A percentile compares a stretch with the other conserved stretches of the same genome.
Evolutionary conservation across 163 green algal genomes (phyloP).

Genomic region (Chlamydomonas reinhardtii): DNA sequence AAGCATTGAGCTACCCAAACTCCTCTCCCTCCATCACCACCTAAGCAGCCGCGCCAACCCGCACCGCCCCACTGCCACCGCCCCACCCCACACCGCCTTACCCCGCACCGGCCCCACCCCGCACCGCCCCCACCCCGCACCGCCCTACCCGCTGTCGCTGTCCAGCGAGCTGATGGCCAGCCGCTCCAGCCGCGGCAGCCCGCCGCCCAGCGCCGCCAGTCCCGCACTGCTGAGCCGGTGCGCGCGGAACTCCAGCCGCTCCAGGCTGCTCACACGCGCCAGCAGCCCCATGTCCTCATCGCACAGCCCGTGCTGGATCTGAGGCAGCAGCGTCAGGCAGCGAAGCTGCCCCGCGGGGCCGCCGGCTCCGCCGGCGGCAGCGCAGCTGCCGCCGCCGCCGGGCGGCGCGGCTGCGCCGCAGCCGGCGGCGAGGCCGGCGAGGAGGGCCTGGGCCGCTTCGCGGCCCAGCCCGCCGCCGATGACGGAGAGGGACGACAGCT

Average conservation of each 20-base stretch:
- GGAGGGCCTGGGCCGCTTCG: slow-evolving; percentile 9
- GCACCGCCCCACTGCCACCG: too few relatives aligned
- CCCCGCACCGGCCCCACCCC: too few relatives aligned
- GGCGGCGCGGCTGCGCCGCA: neutral
- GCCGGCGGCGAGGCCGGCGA: slow-evolving; percentile 9
- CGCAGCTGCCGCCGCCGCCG: neutral
- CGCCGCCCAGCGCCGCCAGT: slow-evolving; percentile 13
- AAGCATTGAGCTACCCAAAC: too few relatives aligned
- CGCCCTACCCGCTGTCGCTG: slow-evolving; percentile 22
- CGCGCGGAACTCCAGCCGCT: slow-evolving; percentile 46
- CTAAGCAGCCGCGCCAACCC: too few relatives aligned
- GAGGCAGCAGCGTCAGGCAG: slow-evolving; percentile 39
- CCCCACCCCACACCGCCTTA: too few relatives aligned
- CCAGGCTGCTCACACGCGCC: slow-evolving; percentile 4
- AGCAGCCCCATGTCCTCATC: slow-evolving; percentile 28
- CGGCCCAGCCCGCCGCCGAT: neutral
- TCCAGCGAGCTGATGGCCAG: slow-evolving; percentile 48
- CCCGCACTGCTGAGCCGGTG: slow-evolving; percentile 37
- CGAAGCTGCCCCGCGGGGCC: slow-evolving; percentile 6
- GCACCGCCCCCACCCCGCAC: too few relatives aligned
- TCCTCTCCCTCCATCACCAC: too few relatives aligned
- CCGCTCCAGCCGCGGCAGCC: slow-evolving; percentile 26
- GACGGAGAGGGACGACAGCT: slow-evolving; percentile 20
- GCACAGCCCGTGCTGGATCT: slow-evolving; percentile 11
- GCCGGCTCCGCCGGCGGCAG: neutral